Conservation (phyloP, 2,329 filamentous ascomycete species). For the Fusarium duplospermum region DNA sequence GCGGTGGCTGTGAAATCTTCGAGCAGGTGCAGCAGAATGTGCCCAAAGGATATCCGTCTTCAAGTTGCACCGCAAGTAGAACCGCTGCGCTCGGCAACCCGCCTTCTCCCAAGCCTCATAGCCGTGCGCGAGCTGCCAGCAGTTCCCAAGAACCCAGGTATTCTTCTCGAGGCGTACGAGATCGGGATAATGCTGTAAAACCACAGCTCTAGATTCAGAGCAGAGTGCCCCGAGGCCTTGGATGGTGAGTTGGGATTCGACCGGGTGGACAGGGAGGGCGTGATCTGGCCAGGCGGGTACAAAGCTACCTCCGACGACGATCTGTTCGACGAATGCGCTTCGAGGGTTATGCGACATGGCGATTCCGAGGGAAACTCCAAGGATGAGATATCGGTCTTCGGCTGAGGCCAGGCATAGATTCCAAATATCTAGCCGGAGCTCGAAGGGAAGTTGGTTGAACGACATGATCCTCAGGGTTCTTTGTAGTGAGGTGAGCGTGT, state of each 20-base stretch:
- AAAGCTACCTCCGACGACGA: slow-evolving; percentile 15
- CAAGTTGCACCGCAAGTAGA: background rate
- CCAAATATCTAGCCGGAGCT: background rate
- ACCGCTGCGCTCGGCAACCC: background rate
- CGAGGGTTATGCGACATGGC: background rate
- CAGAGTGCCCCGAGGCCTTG: slow-evolving; percentile 1
- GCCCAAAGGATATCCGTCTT: background rate
- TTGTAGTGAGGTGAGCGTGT: background rate
- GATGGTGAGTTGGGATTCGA: background rate
- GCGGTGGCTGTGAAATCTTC: background rate
- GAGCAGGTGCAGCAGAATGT: background rate
- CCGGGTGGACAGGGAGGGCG: background rate
- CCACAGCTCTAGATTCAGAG: slow-evolving; percentile 1
- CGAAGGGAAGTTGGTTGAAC: background rate
- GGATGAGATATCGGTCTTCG: background rate
- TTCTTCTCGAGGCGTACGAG: background rate
- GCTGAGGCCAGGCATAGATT: background rate
- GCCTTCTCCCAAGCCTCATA: background rate
- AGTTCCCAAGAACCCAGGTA: background rate
- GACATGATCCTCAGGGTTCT: background rate
- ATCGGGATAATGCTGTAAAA: slow-evolving; percentile 2
- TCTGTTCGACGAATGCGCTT: background rate
- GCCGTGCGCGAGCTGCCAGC: background rate
- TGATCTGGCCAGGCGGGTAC: too few species aligned
- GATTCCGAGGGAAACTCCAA: background rate